phyloP scores from a whole-genome alignment of 2,329 filamentous ascomycete species.

The Corniculantispora saksenae region DNA sequence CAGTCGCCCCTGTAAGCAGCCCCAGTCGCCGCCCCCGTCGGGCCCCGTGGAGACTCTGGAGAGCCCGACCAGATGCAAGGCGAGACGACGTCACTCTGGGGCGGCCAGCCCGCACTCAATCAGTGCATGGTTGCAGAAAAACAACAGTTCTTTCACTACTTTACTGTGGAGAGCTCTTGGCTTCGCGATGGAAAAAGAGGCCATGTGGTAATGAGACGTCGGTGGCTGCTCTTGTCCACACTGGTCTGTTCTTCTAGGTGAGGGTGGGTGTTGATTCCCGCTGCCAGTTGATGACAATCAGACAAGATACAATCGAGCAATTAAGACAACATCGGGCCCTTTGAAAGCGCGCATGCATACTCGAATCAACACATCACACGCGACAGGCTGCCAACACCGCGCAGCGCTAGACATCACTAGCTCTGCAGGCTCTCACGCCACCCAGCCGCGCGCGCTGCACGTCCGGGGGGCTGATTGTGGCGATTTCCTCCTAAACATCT shows the following conservation, averaged over 20 bases:
- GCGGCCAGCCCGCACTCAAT: neutral
- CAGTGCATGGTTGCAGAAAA: neutral
- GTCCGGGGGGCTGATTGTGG: too few species aligned
- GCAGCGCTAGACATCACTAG: neutral
- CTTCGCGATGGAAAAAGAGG: neutral
- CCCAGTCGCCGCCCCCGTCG: too few species aligned
- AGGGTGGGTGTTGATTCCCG: neutral
- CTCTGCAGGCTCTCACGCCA: neutral
- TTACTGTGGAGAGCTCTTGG: conserved; percentile 10
- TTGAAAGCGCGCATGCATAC: neutral
- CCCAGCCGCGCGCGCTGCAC: conserved; percentile 7
- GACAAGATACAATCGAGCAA: neutral
- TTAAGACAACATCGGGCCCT: neutral
- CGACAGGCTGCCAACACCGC: neutral
- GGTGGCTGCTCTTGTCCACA: too few species aligned
- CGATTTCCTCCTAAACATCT: too few species aligned
- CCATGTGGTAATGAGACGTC: neutral
- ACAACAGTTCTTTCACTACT: neutral
- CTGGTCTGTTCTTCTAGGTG: too few species aligned
- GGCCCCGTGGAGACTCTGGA: neutral
- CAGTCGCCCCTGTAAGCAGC: too few species aligned
- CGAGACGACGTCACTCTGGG: conserved; percentile 14
- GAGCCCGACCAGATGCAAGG: neutral
- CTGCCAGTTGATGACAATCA: too few species aligned
- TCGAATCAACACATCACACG: neutral